Evolutionary conservation across 2,329 filamentous ascomycete species (phyloP).

Genomic region (Xylaria sp.): DNA sequence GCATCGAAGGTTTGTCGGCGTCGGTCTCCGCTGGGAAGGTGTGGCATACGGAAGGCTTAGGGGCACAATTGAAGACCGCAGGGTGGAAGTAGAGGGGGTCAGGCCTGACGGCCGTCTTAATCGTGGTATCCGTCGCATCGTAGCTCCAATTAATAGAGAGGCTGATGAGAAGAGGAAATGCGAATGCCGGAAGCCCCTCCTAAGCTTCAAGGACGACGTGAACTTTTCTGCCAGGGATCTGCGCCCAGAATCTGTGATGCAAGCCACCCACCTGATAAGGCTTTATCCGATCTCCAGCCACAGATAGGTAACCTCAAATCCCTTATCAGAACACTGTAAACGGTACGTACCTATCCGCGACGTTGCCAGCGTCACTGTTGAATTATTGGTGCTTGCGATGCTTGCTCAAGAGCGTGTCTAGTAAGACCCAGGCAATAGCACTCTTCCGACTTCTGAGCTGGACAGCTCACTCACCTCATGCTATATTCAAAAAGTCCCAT

Average conservation of each 20-base stretch:
- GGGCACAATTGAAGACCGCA: slow-evolving; percentile 18
- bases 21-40: slow-evolving; percentile 11
- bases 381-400: not conserved
- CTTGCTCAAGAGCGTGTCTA: not conserved
- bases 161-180: not conserved
- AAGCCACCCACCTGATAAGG: not conserved
- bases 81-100: slow-evolving; percentile 4
- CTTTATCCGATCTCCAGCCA: not conserved
- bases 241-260: not conserved
- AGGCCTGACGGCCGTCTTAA: slow-evolving; percentile 32
- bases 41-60: slow-evolving; percentile 27
- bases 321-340: not conserved
- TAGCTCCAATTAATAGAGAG: slow-evolving; percentile 4
- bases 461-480: not conserved
- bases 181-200: not conserved
- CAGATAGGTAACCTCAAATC: not conserved
- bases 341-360: not conserved
- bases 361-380: not conserved
- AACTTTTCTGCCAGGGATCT: not conserved
- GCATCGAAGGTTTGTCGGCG: slow-evolving; percentile 5
- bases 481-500: not conserved
- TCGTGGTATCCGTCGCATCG: slow-evolving; percentile 37
- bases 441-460: not conserved
- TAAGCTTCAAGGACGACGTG: not conserved
- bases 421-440: not conserved